Conservation (phyloP, 177 flowering plant genomes). For the Telopea speciosissima region DNA sequence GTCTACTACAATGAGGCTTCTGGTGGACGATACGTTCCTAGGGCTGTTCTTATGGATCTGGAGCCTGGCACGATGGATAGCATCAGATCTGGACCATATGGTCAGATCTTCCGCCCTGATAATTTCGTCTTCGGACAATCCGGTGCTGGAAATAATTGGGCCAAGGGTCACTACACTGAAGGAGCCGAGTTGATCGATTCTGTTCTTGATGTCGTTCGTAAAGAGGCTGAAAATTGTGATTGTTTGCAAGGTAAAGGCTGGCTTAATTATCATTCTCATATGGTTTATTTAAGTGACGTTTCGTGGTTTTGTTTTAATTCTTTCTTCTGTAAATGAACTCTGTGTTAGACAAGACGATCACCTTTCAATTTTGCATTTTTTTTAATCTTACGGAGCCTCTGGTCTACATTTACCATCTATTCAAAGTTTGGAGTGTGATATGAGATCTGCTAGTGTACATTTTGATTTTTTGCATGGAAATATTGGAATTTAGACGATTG, state of each 20-base stretch:
- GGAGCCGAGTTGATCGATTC: slow-evolving; percentile 77
- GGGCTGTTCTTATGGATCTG: slow-evolving; percentile 93
- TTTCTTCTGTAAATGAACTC: neutral
- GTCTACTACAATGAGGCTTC: slow-evolving; percentile 81
- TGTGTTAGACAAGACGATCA: neutral
- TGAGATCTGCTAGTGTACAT: neutral
- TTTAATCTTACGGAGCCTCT: neutral
- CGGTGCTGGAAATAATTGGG: slow-evolving; percentile 86
- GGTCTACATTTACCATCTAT: neutral
- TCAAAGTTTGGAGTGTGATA: neutral
- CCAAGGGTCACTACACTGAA: slow-evolving; percentile 68
- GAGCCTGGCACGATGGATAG: slow-evolving; percentile 89
- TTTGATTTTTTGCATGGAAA: neutral
- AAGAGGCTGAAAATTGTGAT: slow-evolving; percentile 41
- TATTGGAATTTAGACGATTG: neutral
- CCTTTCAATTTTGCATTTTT: neutral
- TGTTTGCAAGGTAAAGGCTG: slow-evolving; percentile 58
- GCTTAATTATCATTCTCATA: neutral
- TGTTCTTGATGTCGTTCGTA: slow-evolving; percentile 78
- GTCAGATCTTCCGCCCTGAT: slow-evolving; percentile 79
- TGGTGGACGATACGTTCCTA: slow-evolving; percentile 69
- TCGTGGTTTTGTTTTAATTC: neutral
- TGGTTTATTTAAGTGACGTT: neutral
- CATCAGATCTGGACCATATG: slow-evolving; percentile 69
- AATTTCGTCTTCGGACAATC: slow-evolving; percentile 79